Evolutionary conservation across 1,284 basidiomycete species (phyloP), one percentile per base, ranked within the genome.

Genomic region (Mycena citricolor): DNA sequence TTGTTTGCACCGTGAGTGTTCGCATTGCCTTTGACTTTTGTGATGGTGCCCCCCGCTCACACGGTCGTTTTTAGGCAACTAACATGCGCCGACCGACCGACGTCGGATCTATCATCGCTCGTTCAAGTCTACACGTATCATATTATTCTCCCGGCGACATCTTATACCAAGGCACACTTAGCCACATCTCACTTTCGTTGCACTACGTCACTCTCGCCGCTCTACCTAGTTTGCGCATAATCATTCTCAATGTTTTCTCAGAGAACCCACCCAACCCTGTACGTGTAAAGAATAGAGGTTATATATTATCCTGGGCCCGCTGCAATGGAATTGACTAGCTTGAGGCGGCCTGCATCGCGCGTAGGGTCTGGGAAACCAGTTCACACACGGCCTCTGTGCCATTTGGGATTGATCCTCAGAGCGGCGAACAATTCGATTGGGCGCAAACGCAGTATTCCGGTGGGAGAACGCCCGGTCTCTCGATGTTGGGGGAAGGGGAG

Each of bases 271-370:
- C 14, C 20, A 8, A 11, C 21, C 6, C 33, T 49, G 47, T 49
- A 49, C 42, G 47, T 49, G 47, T 49, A 49, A 49, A 49, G 33
- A 41, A 44, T 49, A 49, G 47, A 49, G 47, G 46, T 36, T 48
- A 48, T 48, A 48, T 48, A 48, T 48, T 48, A 39, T 29, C 10
- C 21, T 35, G 33, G 20, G n/a, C n/a, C n/a, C n/a, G n/a, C n/a
- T n/a, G n/a, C n/a, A n/a, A n/a, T n/a, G n/a, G n/a, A n/a, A n/a
- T n/a, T n/a, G n/a, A n/a, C n/a, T n/a, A n/a, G n/a, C n/a, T n/a
- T n/a, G n/a, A n/a, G n/a, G n/a, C n/a, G n/a, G n/a, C n/a, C n/a
- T n/a, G n/a, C n/a, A n/a, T n/a, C n/a, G n/a, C n/a, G n/a, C n/a
- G n/a, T n/a, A n/a, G n/a, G n/a, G n/a, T n/a, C n/a, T n/a, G n/a